Evolutionary conservation across 352 stramenopile species (phyloP), one percentile per base, ranked within the genome.

Genomic region (Saprolegnia diclina): DNA sequence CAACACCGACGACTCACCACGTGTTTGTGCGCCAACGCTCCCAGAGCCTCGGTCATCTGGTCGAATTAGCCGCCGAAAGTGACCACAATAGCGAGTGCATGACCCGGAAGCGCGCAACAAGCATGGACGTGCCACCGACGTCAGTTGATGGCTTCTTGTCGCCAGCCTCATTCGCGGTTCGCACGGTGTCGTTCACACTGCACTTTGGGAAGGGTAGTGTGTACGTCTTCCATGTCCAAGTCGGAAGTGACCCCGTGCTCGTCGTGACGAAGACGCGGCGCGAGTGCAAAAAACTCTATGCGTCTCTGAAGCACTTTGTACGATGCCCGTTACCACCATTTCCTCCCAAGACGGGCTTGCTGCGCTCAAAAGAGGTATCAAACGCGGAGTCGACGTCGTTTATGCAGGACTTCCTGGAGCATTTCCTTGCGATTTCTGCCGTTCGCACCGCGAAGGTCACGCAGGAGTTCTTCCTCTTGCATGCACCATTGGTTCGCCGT

Each of bases 331-430:
- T 66, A 18, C 57, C 57, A 4, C 57, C 57, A 7, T 66, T 66
- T 37, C 57, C 57, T 13, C 57, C 57, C 7, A 66, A 66, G 26
- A 40, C 57, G 13, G 57, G 57, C 21, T 40, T 66, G 11, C 37
- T 40, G 35, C 32, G 38, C 21, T n/a, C 50, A 11, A 42, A 38
- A 13, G n/a, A 26, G 19, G 42, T n/a, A 14, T 14, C 42, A 14
- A 55, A 42, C 22, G 14, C 21, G 37, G 44, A 35, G n/a, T 66
- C 57, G 44, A 54, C 37, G 35, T 66, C 57, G 38, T 66, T 66
- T 40, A 66, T 66, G 57, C 57, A 66, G 29, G 57, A 66, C 42
- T 66, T 66, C 40, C 42, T 66, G 18, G 24, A 54, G 21, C 57
- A 54, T 18, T 16, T 66, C 7, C 57, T 66, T 32, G 40, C 37